phyloP scores from a whole-genome alignment of 129 eudicot genomes.

The Tanacetum coccineum region DNA sequence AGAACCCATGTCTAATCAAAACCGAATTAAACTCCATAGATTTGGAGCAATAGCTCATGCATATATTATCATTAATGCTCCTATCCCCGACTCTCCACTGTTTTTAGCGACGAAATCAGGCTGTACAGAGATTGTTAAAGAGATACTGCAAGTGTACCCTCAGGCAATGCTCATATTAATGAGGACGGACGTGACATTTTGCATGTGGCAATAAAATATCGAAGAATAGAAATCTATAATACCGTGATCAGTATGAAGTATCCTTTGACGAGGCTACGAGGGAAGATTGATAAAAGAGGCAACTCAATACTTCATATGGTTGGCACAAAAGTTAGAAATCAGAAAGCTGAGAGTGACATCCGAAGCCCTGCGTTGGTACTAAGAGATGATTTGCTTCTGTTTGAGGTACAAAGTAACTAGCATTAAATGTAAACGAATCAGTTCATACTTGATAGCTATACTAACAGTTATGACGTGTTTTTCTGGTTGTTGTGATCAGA shows the following conservation, averaged over 20 bases:
- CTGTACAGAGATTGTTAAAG: slow-evolving; percentile 16
- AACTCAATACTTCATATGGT: slow-evolving; percentile 35
- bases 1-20: slow-evolving; percentile 7
- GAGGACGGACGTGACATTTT: slow-evolving; percentile 24
- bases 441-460: no score
- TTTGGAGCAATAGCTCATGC: neutral
- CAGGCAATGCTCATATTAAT: slow-evolving; percentile 33
- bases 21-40: no score
- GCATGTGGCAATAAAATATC: slow-evolving; percentile 30
- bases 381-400: slow-evolving; percentile 27
- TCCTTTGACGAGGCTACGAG: slow-evolving; percentile 24
- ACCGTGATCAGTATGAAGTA: slow-evolving; percentile 22
- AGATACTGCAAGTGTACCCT: slow-evolving; percentile 21
- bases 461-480: no score
- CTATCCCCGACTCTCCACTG: slow-evolving; percentile 11
- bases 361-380: slow-evolving; percentile 26
- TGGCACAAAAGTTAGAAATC: slow-evolving; percentile 3
- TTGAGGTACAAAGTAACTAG: slow-evolving; percentile 20
- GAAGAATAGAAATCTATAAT: slow-evolving; percentile 18
- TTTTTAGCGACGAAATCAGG: slow-evolving; percentile 24
- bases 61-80: neutral
- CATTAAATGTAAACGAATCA: no score
- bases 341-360: slow-evolving; percentile 1
- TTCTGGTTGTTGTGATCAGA: neutral
- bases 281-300: slow-evolving; percentile 26